Evolutionary conservation across 2,329 filamentous ascomycete genomes (phyloP), one percentile per base, ranked within the genome.

Genomic region (Balansia obtecta): DNA sequence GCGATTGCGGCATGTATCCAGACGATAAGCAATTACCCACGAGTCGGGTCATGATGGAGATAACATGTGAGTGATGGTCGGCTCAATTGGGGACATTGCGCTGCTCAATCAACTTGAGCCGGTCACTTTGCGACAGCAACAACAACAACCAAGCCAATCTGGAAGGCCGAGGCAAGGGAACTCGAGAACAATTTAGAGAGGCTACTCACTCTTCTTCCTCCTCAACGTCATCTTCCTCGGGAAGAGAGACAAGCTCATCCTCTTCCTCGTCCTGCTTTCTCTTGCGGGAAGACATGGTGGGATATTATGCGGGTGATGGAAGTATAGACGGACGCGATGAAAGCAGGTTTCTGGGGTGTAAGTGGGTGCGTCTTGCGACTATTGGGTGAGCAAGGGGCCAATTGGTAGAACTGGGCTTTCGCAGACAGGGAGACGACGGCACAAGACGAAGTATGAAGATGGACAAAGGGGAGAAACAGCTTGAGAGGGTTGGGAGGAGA

Each of bases 201-300:
- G 20, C 38, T 37, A 62, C 74, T 71, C 70, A 77, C 74, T 76
- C 74, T 61, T 76, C 72, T 61, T 76, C 74, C 58, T 76, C 73
- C 59, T 74, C 71, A 42, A 69, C 71, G 53, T 74, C 72, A 45
- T 71, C 69, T 45, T 69, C 73, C 53, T 75, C 74, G 49, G 74
- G 74, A 50, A 77, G 71, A 54, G 74, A 75, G 54, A 77, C 70
- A 34, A 77, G 72, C 65, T 76, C 73, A 52, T 76, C 73, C 61
- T 74, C 71, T 56, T 75, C 72, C 22, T 85, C 83, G 47, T 85
- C 71, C 58, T 73, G 70, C 69, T 74, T 75, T 68, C 73, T 73
- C 72, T 77, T 77, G 60, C 74, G 73, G 59, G 68, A 64, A 52
- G 71, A 70, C 71, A 75, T 75, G 54, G 52, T 65, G 52, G 65